Conservation (phyloP, 345 rosid genomes). For the Linum lewisii region DNA sequence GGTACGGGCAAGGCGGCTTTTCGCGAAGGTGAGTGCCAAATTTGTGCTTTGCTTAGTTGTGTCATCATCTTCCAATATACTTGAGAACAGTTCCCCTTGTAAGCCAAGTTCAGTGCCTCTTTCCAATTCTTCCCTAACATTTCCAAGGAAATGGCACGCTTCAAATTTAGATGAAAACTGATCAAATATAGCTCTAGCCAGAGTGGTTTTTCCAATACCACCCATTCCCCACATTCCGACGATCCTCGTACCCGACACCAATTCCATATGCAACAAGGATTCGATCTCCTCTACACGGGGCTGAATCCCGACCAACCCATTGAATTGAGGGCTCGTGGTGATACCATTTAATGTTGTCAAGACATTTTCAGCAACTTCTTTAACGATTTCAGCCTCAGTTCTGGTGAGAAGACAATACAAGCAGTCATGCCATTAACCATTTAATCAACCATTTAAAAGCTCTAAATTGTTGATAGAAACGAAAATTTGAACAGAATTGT, state of each 20-base stretch:
- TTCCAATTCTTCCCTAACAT: background rate
- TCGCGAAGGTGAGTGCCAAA: background rate
- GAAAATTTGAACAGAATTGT: too few species aligned
- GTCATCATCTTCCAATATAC: background rate
- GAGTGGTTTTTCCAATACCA: background rate
- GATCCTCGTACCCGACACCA: background rate
- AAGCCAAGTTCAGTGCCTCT: background rate
- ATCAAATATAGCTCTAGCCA: background rate
- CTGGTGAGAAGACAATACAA: too few species aligned
- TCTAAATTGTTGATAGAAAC: too few species aligned
- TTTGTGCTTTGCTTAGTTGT: background rate
- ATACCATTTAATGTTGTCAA: background rate
- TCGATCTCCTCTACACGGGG: background rate
- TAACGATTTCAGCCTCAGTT: background rate
- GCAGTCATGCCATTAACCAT: too few species aligned
- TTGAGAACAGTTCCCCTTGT: background rate
- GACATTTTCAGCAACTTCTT: background rate
- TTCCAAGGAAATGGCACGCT: background rate
- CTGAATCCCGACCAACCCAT: background rate
- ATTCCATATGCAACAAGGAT: conserved; percentile 4
- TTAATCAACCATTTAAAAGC: too few species aligned
- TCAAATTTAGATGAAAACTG: background rate
- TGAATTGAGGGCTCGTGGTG: background rate
- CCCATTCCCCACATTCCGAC: conserved; percentile 5
- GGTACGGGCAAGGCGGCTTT: background rate